phyloP scores from a whole-genome alignment of 805 yeast species.

The Ogataea populi-albae region DNA sequence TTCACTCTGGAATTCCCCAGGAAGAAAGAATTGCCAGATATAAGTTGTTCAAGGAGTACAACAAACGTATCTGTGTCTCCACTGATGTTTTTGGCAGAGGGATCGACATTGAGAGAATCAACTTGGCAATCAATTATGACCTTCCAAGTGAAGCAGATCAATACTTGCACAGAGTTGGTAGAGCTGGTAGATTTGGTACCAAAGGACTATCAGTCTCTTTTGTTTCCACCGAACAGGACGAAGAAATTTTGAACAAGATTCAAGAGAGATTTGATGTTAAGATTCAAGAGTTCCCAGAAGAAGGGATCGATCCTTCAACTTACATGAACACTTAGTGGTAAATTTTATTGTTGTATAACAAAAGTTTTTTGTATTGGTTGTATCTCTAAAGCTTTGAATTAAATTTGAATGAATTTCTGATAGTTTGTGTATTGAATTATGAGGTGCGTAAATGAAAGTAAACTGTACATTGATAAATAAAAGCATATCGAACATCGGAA shows the following conservation, averaged over 20 bases:
- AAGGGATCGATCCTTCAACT: constrained; percentile 95
- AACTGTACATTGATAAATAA: too few species aligned
- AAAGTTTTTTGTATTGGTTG: background rate
- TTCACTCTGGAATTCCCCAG: constrained; percentile 93
- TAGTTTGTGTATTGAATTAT: too few species aligned
- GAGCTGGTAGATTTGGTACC: constrained; percentile 99
- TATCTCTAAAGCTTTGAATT: too few species aligned
- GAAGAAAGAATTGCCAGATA: constrained; percentile 97
- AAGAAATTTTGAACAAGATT: constrained; percentile 84
- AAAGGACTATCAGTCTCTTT: constrained; percentile 95
- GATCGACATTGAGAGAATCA: constrained; percentile 98
- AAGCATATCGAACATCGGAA: too few species aligned
- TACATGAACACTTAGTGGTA: constrained; percentile 82
- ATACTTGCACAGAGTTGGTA: constrained; percentile 97
- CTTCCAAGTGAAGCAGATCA: constrained; percentile 96
- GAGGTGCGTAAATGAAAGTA: too few species aligned
- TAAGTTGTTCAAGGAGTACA: constrained; percentile 94
- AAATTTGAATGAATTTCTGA: background rate
- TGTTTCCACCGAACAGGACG: constrained; percentile 82
- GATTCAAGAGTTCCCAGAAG: constrained; percentile 93
- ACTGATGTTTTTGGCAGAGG: constrained; percentile 99
- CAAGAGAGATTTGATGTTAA: constrained; percentile 98
- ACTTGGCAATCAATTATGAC: constrained; percentile 96
- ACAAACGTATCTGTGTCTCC: constrained; percentile 97
- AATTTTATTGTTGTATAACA: constrained; percentile 1